phyloP scores from a whole-genome alignment of 129 eudicot genomes.

The Artemisia tridentata region DNA sequence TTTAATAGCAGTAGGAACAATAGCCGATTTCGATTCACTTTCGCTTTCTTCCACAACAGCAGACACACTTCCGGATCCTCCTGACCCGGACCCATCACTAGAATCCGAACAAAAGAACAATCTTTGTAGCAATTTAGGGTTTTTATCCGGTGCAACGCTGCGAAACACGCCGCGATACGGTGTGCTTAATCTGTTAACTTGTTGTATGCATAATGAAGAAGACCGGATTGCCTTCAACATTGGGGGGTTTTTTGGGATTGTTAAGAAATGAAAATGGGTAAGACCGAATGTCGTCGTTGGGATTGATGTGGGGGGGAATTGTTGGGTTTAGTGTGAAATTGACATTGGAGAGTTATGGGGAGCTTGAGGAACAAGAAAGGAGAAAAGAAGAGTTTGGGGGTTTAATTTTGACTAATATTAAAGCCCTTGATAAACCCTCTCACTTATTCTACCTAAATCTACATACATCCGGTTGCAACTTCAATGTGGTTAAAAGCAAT shows the following conservation, averaged over 20 bases:
- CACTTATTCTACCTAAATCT: background rate
- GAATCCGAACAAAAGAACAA: conserved; percentile 75
- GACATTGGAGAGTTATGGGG: conserved; percentile 45
- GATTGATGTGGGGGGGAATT: background rate
- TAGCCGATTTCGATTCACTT: conserved; percentile 59
- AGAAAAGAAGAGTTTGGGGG: background rate
- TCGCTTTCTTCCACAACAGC: conserved; percentile 46
- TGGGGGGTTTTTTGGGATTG: conserved; percentile 14
- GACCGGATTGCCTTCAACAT: conserved; percentile 68
- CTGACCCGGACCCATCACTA: conserved; percentile 42
- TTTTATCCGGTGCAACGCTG: conserved; percentile 30
- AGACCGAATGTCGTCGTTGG: background rate
- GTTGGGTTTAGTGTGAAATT: conserved; percentile 20
- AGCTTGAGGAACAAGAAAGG: conserved; percentile 37
- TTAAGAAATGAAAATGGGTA: background rate
- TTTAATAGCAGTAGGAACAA: conserved; percentile 69
- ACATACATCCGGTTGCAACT: background rate
- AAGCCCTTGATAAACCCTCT: conserved; percentile 71
- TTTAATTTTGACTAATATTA: conserved; percentile 29
- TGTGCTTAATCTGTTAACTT: conserved; percentile 24
- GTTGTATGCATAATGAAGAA: conserved; percentile 45
- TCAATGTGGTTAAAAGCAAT: too few species aligned
- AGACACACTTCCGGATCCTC: conserved; percentile 3
- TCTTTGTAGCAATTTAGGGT: conserved; percentile 42
- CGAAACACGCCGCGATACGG: conserved; percentile 32